phyloP scores from a whole-genome alignment of 164 flowering plant genomes.

The Liquidambar formosana region DNA sequence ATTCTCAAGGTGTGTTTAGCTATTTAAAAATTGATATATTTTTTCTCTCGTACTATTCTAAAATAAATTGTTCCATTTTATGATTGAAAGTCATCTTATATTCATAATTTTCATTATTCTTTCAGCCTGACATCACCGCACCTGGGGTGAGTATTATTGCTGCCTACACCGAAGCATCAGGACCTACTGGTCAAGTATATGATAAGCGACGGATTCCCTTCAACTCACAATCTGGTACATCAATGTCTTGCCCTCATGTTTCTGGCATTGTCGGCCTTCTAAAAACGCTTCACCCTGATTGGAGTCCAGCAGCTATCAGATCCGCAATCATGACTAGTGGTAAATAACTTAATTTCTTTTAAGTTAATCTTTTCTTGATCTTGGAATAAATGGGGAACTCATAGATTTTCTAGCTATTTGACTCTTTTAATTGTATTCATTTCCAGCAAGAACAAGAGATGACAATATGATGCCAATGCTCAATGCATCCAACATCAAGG shows the following conservation, averaged over 20 bases:
- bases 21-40: too few relatives aligned
- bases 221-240: conserved; percentile 55
- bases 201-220: conserved; percentile 42
- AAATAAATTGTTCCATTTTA: too few relatives aligned
- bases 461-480: conserved; percentile 17
- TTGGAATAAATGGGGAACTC: not conserved
- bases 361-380: too few relatives aligned
- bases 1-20: conserved; percentile 55
- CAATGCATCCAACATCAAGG: not conserved
- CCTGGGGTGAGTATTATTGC: conserved; percentile 75
- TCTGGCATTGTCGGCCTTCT: conserved; percentile 69
- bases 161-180: conserved; percentile 35
- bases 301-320: conserved; percentile 76
- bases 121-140: conserved; percentile 76
- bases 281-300: conserved; percentile 49
- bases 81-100: too few relatives aligned
- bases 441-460: conserved; percentile 48
- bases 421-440: not conserved
- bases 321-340: conserved; percentile 85
- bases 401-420: not conserved
- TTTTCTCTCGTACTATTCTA: too few relatives aligned
- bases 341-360: too few relatives aligned
- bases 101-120: not conserved
- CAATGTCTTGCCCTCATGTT: conserved; percentile 78
- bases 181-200: conserved; percentile 21